Evolutionary conservation across 495 filamentous ascomycete species (phyloP), one percentile per base, ranked within the genome.

Genomic region (Polyplosphaeria fusca): DNA sequence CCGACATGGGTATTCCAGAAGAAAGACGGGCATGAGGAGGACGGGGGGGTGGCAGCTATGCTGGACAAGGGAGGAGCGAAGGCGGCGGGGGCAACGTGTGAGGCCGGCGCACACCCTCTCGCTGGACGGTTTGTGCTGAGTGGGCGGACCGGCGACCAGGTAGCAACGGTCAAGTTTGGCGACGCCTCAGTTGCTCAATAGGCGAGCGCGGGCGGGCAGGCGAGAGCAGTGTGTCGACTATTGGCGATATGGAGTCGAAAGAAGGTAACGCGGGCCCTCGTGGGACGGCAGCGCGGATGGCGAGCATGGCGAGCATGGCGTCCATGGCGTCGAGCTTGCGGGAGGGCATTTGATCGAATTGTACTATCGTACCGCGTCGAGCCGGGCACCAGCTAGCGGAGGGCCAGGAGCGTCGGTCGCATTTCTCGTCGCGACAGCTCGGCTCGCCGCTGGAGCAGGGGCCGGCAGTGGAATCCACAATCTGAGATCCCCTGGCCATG

Each of bases 171-270:
- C 47, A 51, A 40, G 3, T 51, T 51, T 51, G 20, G 28, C 49
- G 49, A 52, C 49, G 49, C 19, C 35, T 27, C 49, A 52, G 49
- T 52, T 52, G 49, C 49, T 35, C 30, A 35, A 13, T 20, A 27
- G n/a, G 27, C 25, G 46, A 28, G 11, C 13, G 26, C 11, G 27
- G 11, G 18, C 16, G 46, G 27, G 13, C 30, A 9, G 4, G 9
- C 25, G 46, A 30, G 14, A 27, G 24, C 4, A 5, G 9, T 11
- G 5, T 4, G 32, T 11, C 16, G 16, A 39, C 13, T 37, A 51
- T 51, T 51, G 47, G 28, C 47, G 40, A 51, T 39, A 51, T 51
- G 28, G 2, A 32, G 47, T 51, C 30, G 25, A 7, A 5, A 19
- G 19, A 13, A 25, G 40, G 47, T 22, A 19, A 19, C 14, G 19